These are phyloP conservation scores for Moniliella sp. DNA, from an alignment of 1,284 basidiomycete genomes.

Conservation along the genomic window DNA sequence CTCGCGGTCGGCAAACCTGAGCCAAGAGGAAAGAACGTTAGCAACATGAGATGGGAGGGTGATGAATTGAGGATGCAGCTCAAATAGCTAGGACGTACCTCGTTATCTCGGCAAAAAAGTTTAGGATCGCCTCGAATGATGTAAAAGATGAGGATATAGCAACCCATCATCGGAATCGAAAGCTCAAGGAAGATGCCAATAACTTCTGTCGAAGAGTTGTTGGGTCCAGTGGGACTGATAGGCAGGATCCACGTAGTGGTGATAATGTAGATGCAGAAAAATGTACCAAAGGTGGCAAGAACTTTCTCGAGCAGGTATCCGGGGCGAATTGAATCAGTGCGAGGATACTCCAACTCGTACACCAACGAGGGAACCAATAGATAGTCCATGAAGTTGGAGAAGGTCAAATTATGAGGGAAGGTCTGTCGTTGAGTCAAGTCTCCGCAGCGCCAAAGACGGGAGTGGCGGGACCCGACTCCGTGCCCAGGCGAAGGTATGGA, in stretches of 20 bases:
- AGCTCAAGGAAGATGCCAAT: slow-evolving; percentile 50
- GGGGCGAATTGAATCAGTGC: slow-evolving; percentile 67
- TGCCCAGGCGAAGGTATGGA: too few species aligned
- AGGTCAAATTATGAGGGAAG: slow-evolving; percentile 70
- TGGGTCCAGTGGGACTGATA: slow-evolving; percentile 4
- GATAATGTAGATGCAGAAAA: slow-evolving; percentile 57
- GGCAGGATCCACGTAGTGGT: slow-evolving; percentile 68
- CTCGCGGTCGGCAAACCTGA: slow-evolving; percentile 64
- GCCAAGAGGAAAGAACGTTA: slow-evolving; percentile 2
- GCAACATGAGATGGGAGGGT: not conserved
- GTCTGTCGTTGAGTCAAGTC: slow-evolving; percentile 51
- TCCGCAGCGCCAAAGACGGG: too few species aligned
- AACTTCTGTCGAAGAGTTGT: slow-evolving; percentile 28
- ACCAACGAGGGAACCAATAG: slow-evolving; percentile 75
- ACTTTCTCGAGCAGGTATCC: slow-evolving; percentile 84
- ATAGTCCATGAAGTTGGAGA: slow-evolving; percentile 66
- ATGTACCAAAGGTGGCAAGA: slow-evolving; percentile 80
- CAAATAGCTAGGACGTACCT: too few species aligned
- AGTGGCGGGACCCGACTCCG: too few species aligned
- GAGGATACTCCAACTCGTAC: slow-evolving; percentile 84
- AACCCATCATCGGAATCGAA: slow-evolving; percentile 69
- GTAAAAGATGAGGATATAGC: slow-evolving; percentile 36
- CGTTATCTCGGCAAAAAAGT: slow-evolving; percentile 52
- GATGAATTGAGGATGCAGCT: not conserved
- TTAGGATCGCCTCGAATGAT: slow-evolving; percentile 56